Evolutionary conservation across 495 filamentous ascomycete species (phyloP).

Genomic region (Astrocystis sublimbata): DNA sequence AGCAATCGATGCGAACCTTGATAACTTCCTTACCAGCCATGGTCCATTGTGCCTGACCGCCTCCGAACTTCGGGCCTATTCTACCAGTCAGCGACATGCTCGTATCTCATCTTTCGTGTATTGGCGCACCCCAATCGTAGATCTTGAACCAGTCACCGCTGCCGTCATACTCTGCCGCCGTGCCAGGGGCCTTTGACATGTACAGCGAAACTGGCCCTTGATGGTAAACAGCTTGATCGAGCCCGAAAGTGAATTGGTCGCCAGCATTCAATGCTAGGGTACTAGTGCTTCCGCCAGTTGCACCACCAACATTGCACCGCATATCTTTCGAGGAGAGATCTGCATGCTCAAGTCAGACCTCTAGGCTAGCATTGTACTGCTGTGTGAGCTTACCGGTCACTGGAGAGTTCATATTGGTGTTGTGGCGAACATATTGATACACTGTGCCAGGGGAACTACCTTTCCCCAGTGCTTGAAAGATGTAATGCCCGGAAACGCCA

Average conservation of each 20-base stretch:
- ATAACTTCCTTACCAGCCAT: constrained; percentile 36
- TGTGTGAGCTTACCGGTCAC: constrained; percentile 42
- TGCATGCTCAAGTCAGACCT: constrained; percentile 12
- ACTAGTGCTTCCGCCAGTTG: constrained; percentile 45
- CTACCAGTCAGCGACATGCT: neutral
- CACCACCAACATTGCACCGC: constrained; percentile 60
- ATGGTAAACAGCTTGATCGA: constrained; percentile 58
- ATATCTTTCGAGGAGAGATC: constrained; percentile 54
- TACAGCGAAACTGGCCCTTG: constrained; percentile 58
- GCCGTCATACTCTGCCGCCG: constrained; percentile 48
- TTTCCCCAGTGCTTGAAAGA: constrained; percentile 52
- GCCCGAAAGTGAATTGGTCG: constrained; percentile 50
- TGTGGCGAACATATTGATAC: constrained; percentile 56
- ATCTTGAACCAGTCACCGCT: constrained; percentile 58
- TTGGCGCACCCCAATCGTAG: constrained; percentile 41
- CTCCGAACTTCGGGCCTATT: constrained; percentile 36
- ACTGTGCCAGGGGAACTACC: constrained; percentile 45
- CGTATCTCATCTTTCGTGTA: constrained; percentile 9
- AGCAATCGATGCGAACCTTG: neutral
- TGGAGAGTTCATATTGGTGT: constrained; percentile 61
- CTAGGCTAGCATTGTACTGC: neutral
- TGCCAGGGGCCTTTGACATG: constrained; percentile 54
- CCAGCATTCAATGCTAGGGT: constrained; percentile 53
- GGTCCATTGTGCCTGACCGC: constrained; percentile 40
- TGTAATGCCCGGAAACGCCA: constrained; percentile 45